Evolutionary conservation across 2,329 filamentous ascomycete genomes (phyloP), one percentile per base, ranked within the genome.

Genomic region (Epichloe typhina): DNA sequence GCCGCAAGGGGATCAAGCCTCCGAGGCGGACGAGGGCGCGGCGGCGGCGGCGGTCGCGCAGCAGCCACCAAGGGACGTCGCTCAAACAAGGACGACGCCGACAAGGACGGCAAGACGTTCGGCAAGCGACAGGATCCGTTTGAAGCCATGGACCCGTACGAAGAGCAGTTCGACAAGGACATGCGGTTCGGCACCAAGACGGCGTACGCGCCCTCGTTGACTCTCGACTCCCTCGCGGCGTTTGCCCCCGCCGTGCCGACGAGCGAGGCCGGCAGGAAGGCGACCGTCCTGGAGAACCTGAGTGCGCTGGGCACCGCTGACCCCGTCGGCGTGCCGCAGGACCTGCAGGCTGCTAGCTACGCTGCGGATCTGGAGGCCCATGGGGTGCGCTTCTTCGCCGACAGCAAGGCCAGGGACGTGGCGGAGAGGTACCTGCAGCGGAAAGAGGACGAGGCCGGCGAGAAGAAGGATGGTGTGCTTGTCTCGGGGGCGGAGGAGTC

Each of bases 261-360:
- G 31, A 58, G 58, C 15, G 37, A 55, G 5, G 54, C 60, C 21
- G 60, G 65, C 46, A 61, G 61, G 15, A 54, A 57, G 41, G 65
- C 67, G 6, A 58, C 63, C 15, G 63, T 70, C 37, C 52, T 70
- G 51, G 58, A 64, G 52, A 68, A 61, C 49, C 62, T 71, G 47
- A 64, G 62, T 44, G 56, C 62, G 6, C 58, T 72, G 17, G 66
- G 61, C 40, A 60, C 62, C n/a, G 63, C 63, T 9, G 67, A 68
- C 39, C 60, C 59, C 38, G 57, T 68, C 40, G 64, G 64, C 50
- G 53, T 57, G 40, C 59, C 63, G 45, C 58, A 61, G 53, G 52
- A 55, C 4, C 56, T 66, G 52, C 61, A 63, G 52, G 52, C 62
- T n/a, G 55, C 57, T 13, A 57, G 60, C 55, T 61, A 62, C 50